Evolutionary conservation across 2,329 filamentous ascomycete genomes (phyloP).

Genomic region (Harringtonia aguacate): DNA sequence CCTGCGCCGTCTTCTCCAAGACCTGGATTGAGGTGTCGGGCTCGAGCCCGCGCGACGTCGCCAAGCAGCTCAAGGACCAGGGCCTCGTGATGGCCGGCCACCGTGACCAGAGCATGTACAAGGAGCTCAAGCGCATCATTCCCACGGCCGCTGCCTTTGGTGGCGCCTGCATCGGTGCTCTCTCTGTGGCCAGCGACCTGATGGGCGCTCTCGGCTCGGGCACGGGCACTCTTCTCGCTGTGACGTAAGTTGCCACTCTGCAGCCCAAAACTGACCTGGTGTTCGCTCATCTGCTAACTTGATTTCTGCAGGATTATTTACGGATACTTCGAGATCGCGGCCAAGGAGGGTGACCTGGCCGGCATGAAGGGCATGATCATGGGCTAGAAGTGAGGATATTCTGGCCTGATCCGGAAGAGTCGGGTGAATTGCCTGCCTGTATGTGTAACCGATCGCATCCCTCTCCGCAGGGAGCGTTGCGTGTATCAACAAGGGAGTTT

Average conservation of each 20-base stretch:
- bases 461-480: not conserved
- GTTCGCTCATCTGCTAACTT: conserved; percentile 19
- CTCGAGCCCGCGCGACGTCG: conserved; percentile 92
- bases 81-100: conserved; percentile 99
- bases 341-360: conserved; percentile 92
- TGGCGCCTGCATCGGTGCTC: conserved; percentile 95
- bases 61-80: conserved; percentile 99
- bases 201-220: conserved; percentile 92
- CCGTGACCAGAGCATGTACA: conserved; percentile 99
- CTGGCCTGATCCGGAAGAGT: no score
- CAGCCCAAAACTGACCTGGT: no score
- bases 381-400: conserved; percentile 38
- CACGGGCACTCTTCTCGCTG: conserved; percentile 94
- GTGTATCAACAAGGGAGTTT: not conserved
- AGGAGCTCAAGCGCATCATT: conserved; percentile 98
- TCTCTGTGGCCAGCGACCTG: conserved; percentile 91
- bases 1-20: conserved; percentile 94
- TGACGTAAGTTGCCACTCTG: conserved; percentile 65
- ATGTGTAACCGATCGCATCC: no score
- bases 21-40: conserved; percentile 99
- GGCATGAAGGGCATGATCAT: conserved; percentile 68
- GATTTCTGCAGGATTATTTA: conserved; percentile 77
- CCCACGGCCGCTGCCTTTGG: conserved; percentile 96
- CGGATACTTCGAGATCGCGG: conserved; percentile 98
- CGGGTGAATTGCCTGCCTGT: no score